Base-by-base conservation (phyloP, 768 basidiomycete genomes). In the Rhizopogon vinicolor region DNA sequence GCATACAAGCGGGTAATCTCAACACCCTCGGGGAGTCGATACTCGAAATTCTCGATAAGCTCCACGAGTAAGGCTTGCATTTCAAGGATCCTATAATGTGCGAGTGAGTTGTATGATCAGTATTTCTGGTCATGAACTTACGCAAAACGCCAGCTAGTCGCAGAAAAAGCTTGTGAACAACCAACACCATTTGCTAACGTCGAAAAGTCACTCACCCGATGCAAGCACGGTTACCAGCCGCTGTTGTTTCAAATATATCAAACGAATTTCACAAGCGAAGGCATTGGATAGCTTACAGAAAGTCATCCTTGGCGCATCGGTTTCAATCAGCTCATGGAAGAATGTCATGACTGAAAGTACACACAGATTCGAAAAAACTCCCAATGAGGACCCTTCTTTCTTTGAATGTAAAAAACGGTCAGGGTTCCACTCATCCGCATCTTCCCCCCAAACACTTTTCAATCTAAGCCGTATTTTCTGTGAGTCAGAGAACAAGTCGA, bases 41-140 rank as follows among this genome's bases (percentile, higher is more conserved):
- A 72, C 44, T 69, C 63, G 54, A 75, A 75, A 45, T 68, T 67
- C 56, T 71, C 69, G 22, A 75, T 55, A 28, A 75, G 67, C 41
- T 72, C 68, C 16, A 67, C 62, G 13, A 69, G 58, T 39, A 74
- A 61, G 3, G 65, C 64, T 52, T 73, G 72, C 63, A 70, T 66
- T 51, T 75, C 73, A 22, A 71, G 62, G 12, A 72, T 49, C n/a
- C 35, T 37, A 7, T 37, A 18, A 55, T 25, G 25, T 25, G 25
- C 25, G 25, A 3, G 22, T 58, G 7, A 35, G 33, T 37, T 42
- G 12, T 37, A 44, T 33, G 5, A n/a, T 39, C 19, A 4, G 13
- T 33, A 16, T 41, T 39, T 46, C 25, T n/a, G 31, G 41, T 37
- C 12, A 22, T 4, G 35, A 13, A 55, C 57, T 54, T 55, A 58